Evolutionary conservation across 2,329 filamentous ascomycete genomes (phyloP).

Genomic region (Colletotrichum musicola): DNA sequence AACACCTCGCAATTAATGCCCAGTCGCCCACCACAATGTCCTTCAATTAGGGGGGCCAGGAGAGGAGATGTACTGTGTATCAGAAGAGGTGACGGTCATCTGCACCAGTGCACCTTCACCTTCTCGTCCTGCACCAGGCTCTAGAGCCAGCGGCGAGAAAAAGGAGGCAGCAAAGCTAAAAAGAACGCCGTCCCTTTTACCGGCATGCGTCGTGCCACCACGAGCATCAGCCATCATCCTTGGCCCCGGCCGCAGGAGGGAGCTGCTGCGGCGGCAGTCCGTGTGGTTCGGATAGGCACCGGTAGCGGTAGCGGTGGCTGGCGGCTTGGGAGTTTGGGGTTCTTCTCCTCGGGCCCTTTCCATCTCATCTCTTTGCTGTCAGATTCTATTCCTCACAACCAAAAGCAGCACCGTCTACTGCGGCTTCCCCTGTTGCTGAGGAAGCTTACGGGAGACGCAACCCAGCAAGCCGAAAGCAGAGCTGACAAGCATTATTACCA

Average conservation of each 20-base stretch:
- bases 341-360: slow-evolving; percentile 1
- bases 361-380: slow-evolving; percentile 13
- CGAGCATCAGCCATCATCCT: slow-evolving; percentile 29
- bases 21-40: slow-evolving; percentile 10
- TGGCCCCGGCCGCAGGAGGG: slow-evolving; percentile 16
- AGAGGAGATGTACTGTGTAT: background rate
- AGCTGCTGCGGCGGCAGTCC: slow-evolving; percentile 4
- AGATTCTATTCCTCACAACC: background rate
- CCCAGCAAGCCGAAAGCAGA: slow-evolving; percentile 6
- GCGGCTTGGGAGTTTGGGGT: slow-evolving; percentile 1
- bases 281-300: slow-evolving; percentile 10
- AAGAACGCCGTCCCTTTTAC: slow-evolving; percentile 27
- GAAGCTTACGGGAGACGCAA: slow-evolving; percentile 30
- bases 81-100: background rate
- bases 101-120: background rate
- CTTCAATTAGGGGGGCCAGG: slow-evolving; percentile 8
- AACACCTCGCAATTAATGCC: slow-evolving; percentile 30
- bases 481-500: slow-evolving; percentile 21
- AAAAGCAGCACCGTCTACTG: slow-evolving; percentile 6
- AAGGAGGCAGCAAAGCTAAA: slow-evolving; percentile 35
- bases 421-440: slow-evolving; percentile 23
- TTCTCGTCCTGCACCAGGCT: background rate
- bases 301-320: background rate
- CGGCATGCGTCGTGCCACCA: slow-evolving; percentile 33
- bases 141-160: slow-evolving; percentile 9